phyloP scores from a whole-genome alignment of 108 stramenopile genomes.

The Cyclotella sp. region DNA sequence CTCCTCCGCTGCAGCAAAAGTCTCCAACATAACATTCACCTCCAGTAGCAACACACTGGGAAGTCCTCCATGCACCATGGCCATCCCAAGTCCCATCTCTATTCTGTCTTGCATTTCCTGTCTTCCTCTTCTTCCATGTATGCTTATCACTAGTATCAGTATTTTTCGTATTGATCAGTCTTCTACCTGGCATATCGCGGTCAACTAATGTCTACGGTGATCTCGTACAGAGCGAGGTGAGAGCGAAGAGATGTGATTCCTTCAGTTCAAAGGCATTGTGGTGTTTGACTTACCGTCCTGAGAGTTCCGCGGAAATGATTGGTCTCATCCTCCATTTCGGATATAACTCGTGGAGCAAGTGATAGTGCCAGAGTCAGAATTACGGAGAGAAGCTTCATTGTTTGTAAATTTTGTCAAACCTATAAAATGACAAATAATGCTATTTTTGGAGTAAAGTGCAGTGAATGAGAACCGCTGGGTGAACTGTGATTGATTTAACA shows the following conservation, averaged over 20 bases:
- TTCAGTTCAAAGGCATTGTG: too few relatives aligned
- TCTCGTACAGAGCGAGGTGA: too few relatives aligned
- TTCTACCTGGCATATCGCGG: too few relatives aligned
- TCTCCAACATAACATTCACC: conserved; percentile 3
- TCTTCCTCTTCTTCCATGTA: background rate
- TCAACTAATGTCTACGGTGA: too few relatives aligned
- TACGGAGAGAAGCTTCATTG: too few relatives aligned
- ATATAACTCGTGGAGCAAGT: background rate
- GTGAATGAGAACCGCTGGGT: too few relatives aligned
- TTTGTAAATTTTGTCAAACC: too few relatives aligned
- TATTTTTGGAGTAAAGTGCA: too few relatives aligned
- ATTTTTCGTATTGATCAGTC: too few relatives aligned
- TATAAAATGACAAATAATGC: too few relatives aligned
- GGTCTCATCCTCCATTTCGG: background rate
- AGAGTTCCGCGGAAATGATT: background rate
- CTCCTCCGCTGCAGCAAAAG: background rate
- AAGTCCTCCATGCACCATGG: background rate
- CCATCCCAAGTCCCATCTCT: background rate
- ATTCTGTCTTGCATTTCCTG: background rate
- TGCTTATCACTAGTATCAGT: background rate
- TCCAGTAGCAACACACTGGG: background rate
- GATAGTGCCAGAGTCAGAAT: background rate
- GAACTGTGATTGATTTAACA: too few relatives aligned
- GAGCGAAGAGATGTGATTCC: too few relatives aligned
- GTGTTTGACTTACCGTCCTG: background rate